Evolutionary conservation across 805 yeast species (phyloP).

Genomic region (Yamadazyma laniorum): DNA sequence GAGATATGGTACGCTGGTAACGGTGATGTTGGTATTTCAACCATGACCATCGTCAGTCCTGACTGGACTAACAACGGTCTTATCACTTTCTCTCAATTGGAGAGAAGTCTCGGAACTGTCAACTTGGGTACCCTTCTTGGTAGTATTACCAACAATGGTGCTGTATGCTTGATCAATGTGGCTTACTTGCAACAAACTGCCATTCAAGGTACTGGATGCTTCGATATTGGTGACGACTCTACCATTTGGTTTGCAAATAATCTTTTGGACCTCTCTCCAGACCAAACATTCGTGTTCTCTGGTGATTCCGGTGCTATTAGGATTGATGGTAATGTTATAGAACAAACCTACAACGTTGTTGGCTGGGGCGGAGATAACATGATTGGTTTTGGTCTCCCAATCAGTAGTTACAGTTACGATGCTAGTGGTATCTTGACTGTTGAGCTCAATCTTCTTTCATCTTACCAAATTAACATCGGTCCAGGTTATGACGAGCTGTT

Average conservation of each 20-base stretch:
- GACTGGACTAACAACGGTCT: constrained; percentile 20
- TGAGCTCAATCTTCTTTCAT: constrained; percentile 5
- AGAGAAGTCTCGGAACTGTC: constrained; percentile 14
- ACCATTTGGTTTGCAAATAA: constrained; percentile 15
- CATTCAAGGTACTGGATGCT: constrained; percentile 26
- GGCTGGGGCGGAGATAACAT: constrained; percentile 24
- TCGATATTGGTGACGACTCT: constrained; percentile 18
- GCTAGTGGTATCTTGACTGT: constrained; percentile 23
- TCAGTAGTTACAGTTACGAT: constrained; percentile 11
- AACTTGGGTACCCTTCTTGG: constrained; percentile 15
- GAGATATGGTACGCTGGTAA: constrained; percentile 22
- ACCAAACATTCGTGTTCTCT: constrained; percentile 20
- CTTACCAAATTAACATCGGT: constrained; percentile 17
- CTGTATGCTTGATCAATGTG: constrained; percentile 25
- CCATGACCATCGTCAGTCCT: constrained; percentile 14
- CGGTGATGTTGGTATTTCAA: constrained; percentile 18
- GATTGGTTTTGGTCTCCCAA: constrained; percentile 15
- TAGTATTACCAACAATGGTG: constrained; percentile 23
- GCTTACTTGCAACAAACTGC: constrained; percentile 21
- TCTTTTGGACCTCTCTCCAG: constrained; percentile 3
- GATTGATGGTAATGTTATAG: too few relatives aligned
- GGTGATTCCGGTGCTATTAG: constrained; percentile 16
- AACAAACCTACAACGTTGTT: constrained; percentile 21
- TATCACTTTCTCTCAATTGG: constrained; percentile 15
- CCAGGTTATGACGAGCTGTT: constrained; percentile 15